phyloP scores from a whole-genome alignment of 176 grass and related monocot species.

The Carex myosuroides region DNA sequence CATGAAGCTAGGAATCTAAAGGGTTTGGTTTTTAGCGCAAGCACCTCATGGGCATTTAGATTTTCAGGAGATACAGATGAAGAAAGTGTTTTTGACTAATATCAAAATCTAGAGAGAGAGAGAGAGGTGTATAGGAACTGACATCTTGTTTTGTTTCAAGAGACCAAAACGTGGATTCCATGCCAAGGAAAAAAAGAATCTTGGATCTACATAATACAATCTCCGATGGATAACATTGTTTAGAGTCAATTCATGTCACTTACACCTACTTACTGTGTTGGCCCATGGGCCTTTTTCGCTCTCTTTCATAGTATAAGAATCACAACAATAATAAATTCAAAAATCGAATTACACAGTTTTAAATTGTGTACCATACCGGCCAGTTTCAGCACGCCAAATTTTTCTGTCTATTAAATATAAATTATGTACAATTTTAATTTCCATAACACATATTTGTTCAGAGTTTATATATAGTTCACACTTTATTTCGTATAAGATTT shows the following conservation, averaged over 20 bases:
- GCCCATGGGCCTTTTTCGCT: background rate
- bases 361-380: background rate
- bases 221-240: background rate
- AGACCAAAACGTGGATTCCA: conserved; percentile 28
- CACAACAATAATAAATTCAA: background rate
- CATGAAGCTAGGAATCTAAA: conserved; percentile 23
- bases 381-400: background rate
- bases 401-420: background rate
- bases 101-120: background rate
- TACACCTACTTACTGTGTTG: background rate
- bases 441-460: background rate
- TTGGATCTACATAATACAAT: background rate
- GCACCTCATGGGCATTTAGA: conserved; percentile 36
- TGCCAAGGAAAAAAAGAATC: background rate
- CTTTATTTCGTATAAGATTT: background rate
- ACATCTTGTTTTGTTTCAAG: conserved; percentile 36
- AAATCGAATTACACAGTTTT: background rate
- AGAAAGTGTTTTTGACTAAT: conserved; percentile 27
- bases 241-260: background rate
- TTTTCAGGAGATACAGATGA: conserved; percentile 36
- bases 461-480: background rate
- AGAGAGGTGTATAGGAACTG: conserved; percentile 10
- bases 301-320: background rate
- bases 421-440: background rate
- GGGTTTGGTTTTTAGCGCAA: conserved; percentile 44